Percentiles rank a stretch among this genome's conserved stretches.
Evolutionary conservation across 768 basidiomycete genomes (phyloP).

Genomic region (Tricholoma saponaceum): DNA sequence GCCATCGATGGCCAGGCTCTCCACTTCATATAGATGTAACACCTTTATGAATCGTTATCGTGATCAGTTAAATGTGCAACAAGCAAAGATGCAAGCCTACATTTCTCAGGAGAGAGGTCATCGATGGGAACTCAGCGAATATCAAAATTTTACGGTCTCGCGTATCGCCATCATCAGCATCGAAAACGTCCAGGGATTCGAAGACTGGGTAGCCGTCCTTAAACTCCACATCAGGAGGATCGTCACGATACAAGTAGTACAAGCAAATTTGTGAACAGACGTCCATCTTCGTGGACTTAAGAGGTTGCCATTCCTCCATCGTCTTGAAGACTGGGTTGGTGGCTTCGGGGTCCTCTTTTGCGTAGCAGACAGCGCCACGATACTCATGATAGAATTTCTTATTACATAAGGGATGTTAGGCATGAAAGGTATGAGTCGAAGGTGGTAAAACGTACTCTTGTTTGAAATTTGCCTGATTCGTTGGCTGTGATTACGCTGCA

Average conservation of each 20-base stretch:
- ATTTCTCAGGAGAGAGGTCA: conserved; percentile 12
- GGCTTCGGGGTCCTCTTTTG: not conserved
- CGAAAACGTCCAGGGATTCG: not conserved
- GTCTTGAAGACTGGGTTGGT: conserved; percentile 5
- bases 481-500: not conserved
- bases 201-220: conserved; percentile 12
- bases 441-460: not conserved
- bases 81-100: conserved; percentile 9
- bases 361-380: conserved; percentile 4
- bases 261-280: not conserved
- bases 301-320: conserved; percentile 9
- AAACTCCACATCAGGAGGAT: conserved; percentile 10
- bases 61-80: not conserved
- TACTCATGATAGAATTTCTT: conserved; percentile 17
- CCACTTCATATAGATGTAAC: not conserved
- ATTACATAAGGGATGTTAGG: not conserved
- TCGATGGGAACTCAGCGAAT: conserved; percentile 19
- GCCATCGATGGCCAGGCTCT: conserved; percentile 11
- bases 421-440: no score
- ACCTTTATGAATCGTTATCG: not conserved
- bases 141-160: conserved; percentile 11
- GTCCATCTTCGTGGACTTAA: conserved; percentile 17
- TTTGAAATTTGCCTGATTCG: not conserved
- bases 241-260: conserved; percentile 13
- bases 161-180: not conserved